Percentiles rank a stretch among this genome's conserved stretches.
These are phyloP conservation scores for Mollisiaceae sp. DNA, from an alignment of 2,329 filamentous ascomycete genomes.

Conservation along the genomic window DNA sequence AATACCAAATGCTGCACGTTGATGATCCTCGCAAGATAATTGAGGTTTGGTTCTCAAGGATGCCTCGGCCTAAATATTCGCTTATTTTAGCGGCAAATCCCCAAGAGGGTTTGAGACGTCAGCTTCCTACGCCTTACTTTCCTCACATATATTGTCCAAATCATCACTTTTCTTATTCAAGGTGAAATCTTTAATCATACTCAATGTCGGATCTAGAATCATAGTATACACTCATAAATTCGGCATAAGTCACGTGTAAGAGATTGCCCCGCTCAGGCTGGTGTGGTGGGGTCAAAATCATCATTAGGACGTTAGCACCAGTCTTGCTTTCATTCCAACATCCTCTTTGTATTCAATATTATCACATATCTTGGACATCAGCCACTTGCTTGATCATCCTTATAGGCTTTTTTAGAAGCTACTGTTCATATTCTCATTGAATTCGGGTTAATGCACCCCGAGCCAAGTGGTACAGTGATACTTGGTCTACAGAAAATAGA, in stretches of 20 bases:
- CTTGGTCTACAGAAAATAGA: conserved; percentile 1
- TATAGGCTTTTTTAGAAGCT: not conserved
- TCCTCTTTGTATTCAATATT: not conserved
- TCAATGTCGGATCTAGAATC: too few species aligned
- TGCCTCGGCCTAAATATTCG: not conserved
- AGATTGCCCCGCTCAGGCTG: too few species aligned
- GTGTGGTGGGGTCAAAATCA: too few species aligned
- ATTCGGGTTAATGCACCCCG: conserved; percentile 1
- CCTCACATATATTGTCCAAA: not conserved
- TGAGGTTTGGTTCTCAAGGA: not conserved
- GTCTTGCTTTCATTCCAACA: not conserved
- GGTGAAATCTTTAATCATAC: too few species aligned
- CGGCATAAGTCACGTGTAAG: too few species aligned
- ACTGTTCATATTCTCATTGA: not conserved
- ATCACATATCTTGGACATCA: not conserved
- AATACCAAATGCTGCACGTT: not conserved
- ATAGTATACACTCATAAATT: too few species aligned
- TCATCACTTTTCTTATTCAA: too few species aligned
- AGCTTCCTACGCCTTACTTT: not conserved
- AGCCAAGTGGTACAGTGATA: not conserved
- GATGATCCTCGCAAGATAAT: not conserved
- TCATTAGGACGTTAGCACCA: not conserved
- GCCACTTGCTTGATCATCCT: not conserved
- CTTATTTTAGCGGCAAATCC: conserved; percentile 1
- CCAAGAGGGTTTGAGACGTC: too few species aligned